Evolutionary conservation across 805 yeast genomes (phyloP).

Genomic region (Scheffersomyces stipitis): DNA sequence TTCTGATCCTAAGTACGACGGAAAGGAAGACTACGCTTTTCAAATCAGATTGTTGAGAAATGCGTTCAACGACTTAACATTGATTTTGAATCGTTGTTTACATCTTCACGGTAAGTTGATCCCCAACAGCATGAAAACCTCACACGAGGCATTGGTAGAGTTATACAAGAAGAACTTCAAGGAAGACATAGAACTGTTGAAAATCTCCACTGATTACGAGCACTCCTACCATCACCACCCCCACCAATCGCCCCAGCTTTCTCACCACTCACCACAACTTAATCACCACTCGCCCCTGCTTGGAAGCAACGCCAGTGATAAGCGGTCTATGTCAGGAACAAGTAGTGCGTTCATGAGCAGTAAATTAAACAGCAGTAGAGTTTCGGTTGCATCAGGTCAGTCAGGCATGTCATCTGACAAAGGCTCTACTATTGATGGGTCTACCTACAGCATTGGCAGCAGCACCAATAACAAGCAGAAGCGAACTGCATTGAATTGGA

Average conservation of each 20-base stretch:
- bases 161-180: constrained; percentile 67
- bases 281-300: not conserved
- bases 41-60: constrained; percentile 37
- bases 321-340: constrained; percentile 19
- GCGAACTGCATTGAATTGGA: constrained; percentile 42
- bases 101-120: constrained; percentile 66
- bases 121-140: constrained; percentile 52
- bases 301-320: constrained; percentile 16
- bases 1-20: constrained; percentile 35
- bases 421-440: constrained; percentile 10
- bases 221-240: constrained; percentile 23
- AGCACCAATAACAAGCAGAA: constrained; percentile 22
- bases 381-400: constrained; percentile 24
- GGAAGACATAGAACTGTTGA: constrained; percentile 54
- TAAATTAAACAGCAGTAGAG: constrained; percentile 19
- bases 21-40: constrained; percentile 29
- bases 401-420: constrained; percentile 27
- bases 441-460: constrained; percentile 2
- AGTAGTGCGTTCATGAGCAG: constrained; percentile 16
- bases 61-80: constrained; percentile 68
- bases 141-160: constrained; percentile 67
- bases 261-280: constrained; percentile 3
- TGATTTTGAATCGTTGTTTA: constrained; percentile 64
- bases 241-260: constrained; percentile 6
- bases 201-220: constrained; percentile 35